A percentile compares a stretch with the other conserved stretches of the same genome.
These are phyloP conservation scores for Aspergillus biplanus DNA, from an alignment of 495 filamentous ascomycete species.

Conservation along the genomic window DNA sequence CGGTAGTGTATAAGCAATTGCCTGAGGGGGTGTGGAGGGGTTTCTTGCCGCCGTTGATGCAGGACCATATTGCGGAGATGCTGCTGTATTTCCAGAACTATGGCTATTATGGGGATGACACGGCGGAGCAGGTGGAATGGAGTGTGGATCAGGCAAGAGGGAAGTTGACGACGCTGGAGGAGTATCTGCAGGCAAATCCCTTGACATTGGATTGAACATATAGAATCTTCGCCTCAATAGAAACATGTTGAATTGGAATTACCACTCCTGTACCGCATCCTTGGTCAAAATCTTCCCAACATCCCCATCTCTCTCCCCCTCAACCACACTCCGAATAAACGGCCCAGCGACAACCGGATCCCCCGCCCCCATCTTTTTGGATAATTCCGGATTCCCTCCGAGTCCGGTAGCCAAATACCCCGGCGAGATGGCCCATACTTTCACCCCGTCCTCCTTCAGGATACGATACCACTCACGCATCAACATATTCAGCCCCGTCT, in stretches of 20 bases:
- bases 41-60: slow-evolving; percentile 28
- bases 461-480: slow-evolving; percentile 60
- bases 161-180: slow-evolving; percentile 48
- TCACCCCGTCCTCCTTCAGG: slow-evolving; percentile 62
- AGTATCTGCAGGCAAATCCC: slow-evolving; percentile 42
- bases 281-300: slow-evolving; percentile 1
- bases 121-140: slow-evolving; percentile 45
- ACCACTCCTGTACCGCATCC: not conserved
- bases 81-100: slow-evolving; percentile 42
- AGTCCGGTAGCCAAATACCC: slow-evolving; percentile 61
- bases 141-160: slow-evolving; percentile 40
- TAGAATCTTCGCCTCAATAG: not conserved
- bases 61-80: slow-evolving; percentile 38
- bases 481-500: slow-evolving; percentile 68
- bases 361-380: slow-evolving; percentile 42
- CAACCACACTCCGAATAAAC: slow-evolving; percentile 48
- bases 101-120: slow-evolving; percentile 51
- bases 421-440: slow-evolving; percentile 58
- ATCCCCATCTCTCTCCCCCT: slow-evolving; percentile 36
- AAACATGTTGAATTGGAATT: not conserved
- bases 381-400: slow-evolving; percentile 35
- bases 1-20: slow-evolving; percentile 48
- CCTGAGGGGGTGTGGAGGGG: slow-evolving; percentile 38
- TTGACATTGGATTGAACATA: not conserved
- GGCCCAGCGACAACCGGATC: slow-evolving; percentile 48